phyloP scores from a whole-genome alignment of 352 stramenopile species.

The Saprolegnia diclina region DNA sequence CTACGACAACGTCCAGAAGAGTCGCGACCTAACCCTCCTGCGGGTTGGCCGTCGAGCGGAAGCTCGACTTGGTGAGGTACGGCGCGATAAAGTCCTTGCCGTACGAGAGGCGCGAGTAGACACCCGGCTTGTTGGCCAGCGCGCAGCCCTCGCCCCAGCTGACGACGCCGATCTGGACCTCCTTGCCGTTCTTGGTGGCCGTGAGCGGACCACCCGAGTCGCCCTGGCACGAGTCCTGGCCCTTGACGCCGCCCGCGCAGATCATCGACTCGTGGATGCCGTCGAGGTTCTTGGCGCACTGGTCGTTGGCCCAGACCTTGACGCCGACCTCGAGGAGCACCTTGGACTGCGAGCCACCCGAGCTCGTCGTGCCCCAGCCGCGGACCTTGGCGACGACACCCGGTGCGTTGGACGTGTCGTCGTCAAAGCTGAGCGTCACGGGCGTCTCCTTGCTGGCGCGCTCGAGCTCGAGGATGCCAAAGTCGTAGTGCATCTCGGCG shows the following conservation, averaged over 20 bases:
- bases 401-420: slow-evolving; percentile 44
- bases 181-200: slow-evolving; percentile 20
- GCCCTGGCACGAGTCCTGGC: slow-evolving; percentile 31
- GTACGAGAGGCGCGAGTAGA: background rate
- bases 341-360: slow-evolving; percentile 29
- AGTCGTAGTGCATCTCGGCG: slow-evolving; percentile 45
- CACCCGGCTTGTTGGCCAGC: slow-evolving; percentile 20
- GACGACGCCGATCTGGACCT: slow-evolving; percentile 29
- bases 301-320: slow-evolving; percentile 40
- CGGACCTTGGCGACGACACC: slow-evolving; percentile 38
- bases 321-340: slow-evolving; percentile 42
- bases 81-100: slow-evolving; percentile 14
- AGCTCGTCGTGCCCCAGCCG: slow-evolving; percentile 28
- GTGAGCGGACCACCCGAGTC: slow-evolving; percentile 33
- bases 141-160: slow-evolving; percentile 31
- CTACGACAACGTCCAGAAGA: too few relatives aligned
- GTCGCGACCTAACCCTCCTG: too few relatives aligned
- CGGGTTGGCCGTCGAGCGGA: background rate
- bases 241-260: slow-evolving; percentile 37
- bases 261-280: slow-evolving; percentile 46
- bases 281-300: slow-evolving; percentile 33
- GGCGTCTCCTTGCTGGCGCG: slow-evolving; percentile 35
- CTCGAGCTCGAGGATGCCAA: slow-evolving; percentile 50
- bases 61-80: slow-evolving; percentile 3
- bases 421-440: slow-evolving; percentile 33